phyloP scores from a whole-genome alignment of 768 basidiomycete genomes.

The Cystofilobasidium macerans region DNA sequence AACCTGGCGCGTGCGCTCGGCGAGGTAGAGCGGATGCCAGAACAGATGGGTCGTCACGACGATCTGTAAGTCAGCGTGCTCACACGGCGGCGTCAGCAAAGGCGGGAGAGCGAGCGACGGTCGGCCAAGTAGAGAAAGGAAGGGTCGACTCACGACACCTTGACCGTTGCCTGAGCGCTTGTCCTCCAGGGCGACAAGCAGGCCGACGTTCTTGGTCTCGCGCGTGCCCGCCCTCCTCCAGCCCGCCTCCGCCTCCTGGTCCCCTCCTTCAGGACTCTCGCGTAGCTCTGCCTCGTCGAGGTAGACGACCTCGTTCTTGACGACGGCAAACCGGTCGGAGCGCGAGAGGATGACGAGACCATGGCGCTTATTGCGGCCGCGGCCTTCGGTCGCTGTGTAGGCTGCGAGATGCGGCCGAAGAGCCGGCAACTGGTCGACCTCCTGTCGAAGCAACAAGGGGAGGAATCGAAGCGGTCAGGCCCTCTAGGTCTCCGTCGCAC shows the following conservation, averaged over 20 bases:
- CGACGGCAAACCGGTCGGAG: slow-evolving; percentile 42
- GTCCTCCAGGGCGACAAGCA: slow-evolving; percentile 55
- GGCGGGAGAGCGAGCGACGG: too few relatives aligned
- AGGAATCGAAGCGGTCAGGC: too few relatives aligned
- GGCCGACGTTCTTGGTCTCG: slow-evolving; percentile 67
- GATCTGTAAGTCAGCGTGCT: slow-evolving; percentile 14
- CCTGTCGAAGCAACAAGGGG: slow-evolving; percentile 54
- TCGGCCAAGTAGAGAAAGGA: not conserved
- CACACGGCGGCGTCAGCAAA: too few relatives aligned
- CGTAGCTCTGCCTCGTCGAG: slow-evolving; percentile 57
- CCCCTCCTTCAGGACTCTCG: too few relatives aligned
- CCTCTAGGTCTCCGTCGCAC: too few relatives aligned
- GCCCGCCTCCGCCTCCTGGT: slow-evolving; percentile 10
- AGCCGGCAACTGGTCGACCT: slow-evolving; percentile 72
- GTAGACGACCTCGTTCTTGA: slow-evolving; percentile 46
- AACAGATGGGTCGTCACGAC: slow-evolving; percentile 19
- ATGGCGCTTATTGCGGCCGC: slow-evolving; percentile 66
- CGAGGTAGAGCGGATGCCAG: slow-evolving; percentile 47
- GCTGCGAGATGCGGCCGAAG: slow-evolving; percentile 56
- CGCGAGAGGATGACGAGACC: slow-evolving; percentile 76
- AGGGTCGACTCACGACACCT: slow-evolving; percentile 40
- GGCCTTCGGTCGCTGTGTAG: slow-evolving; percentile 55
- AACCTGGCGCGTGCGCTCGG: slow-evolving; percentile 73
- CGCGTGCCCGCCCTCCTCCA: slow-evolving; percentile 51
- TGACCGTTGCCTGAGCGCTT: slow-evolving; percentile 37